Evolutionary conservation across 345 rosid species (phyloP).

Genomic region (Salix viminalis): DNA sequence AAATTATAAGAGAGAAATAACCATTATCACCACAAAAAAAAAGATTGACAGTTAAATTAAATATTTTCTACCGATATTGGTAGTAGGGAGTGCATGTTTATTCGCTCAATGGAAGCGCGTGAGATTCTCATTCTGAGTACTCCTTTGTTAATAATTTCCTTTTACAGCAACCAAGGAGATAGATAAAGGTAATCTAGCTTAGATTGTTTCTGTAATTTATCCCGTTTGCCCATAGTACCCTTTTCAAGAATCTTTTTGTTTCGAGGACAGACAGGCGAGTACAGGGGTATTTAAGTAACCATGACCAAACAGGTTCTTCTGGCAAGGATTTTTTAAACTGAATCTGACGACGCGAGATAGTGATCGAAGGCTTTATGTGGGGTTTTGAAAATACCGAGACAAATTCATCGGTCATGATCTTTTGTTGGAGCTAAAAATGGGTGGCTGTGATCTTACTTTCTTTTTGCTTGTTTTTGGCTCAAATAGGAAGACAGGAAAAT

Average conservation of each 20-base stretch:
- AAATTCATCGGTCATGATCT: conserved; percentile 34
- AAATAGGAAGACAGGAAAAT: not conserved
- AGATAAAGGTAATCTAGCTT: conserved; percentile 22
- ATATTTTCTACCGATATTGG: no score
- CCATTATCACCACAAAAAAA: no score
- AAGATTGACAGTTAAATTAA: no score
- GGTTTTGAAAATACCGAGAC: conserved; percentile 27
- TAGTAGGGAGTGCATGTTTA: no score
- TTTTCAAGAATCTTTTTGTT: not conserved
- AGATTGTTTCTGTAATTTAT: conserved; percentile 23
- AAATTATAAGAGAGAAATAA: no score
- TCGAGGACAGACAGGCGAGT: accelerated
- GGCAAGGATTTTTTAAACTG: conserved; percentile 43
- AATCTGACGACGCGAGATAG: conserved; percentile 42
- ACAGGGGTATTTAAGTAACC: conserved; percentile 17
- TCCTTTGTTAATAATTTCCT: conserved; percentile 20
- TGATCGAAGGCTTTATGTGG: conserved; percentile 26
- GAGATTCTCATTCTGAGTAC: not conserved
- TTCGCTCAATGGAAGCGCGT: conserved; percentile 7
- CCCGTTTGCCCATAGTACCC: conserved; percentile 5
- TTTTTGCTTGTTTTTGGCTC: not conserved
- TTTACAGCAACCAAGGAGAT: conserved; percentile 26
- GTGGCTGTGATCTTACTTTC: conserved; percentile 29
- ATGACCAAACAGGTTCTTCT: conserved; percentile 13
- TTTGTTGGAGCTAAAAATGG: not conserved